Evolutionary conservation across 768 basidiomycete genomes (phyloP).

Genomic region (Lentinula boryana): DNA sequence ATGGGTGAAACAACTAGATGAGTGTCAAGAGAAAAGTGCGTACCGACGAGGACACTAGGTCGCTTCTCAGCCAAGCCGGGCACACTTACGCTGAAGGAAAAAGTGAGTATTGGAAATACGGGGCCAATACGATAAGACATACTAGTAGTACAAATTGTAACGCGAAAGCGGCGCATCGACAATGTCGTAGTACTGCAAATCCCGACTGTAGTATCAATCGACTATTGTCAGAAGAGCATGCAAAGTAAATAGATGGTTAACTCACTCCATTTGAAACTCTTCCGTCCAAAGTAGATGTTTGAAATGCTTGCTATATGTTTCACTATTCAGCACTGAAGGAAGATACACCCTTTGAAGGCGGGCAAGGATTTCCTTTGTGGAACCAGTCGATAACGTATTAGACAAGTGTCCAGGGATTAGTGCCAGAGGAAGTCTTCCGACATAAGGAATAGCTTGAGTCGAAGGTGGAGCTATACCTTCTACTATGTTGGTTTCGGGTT

Average conservation of each 20-base stretch:
- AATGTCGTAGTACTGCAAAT: conserved; percentile 30
- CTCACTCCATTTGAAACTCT: conserved; percentile 38
- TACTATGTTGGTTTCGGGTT: conserved; percentile 28
- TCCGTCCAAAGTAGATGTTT: conserved; percentile 52
- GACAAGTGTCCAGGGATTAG: conserved; percentile 30
- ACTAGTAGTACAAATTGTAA: conserved; percentile 34
- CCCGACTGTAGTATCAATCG: conserved; percentile 22
- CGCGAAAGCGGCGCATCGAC: conserved; percentile 22
- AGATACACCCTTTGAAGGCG: conserved; percentile 28
- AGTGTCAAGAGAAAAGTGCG: conserved; percentile 11
- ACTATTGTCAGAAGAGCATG: background rate
- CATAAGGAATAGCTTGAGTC: conserved; percentile 35
- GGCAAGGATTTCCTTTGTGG: conserved; percentile 19
- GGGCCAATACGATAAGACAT: conserved; percentile 10
- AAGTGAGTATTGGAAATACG: background rate
- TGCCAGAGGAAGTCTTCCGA: conserved; percentile 30
- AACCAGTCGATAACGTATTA: conserved; percentile 22
- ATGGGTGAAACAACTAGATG: background rate
- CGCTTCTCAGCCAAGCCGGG: conserved; percentile 54
- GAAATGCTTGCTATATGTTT: conserved; percentile 40
- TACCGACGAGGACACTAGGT: conserved; percentile 51
- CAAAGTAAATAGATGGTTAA: background rate
- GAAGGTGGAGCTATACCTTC: conserved; percentile 38
- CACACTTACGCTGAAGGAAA: conserved; percentile 28
- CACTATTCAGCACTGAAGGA: conserved; percentile 29